These are phyloP conservation scores for Globisporangium ultimum DNA, from an alignment of 352 stramenopile species.

Conservation along the genomic window DNA sequence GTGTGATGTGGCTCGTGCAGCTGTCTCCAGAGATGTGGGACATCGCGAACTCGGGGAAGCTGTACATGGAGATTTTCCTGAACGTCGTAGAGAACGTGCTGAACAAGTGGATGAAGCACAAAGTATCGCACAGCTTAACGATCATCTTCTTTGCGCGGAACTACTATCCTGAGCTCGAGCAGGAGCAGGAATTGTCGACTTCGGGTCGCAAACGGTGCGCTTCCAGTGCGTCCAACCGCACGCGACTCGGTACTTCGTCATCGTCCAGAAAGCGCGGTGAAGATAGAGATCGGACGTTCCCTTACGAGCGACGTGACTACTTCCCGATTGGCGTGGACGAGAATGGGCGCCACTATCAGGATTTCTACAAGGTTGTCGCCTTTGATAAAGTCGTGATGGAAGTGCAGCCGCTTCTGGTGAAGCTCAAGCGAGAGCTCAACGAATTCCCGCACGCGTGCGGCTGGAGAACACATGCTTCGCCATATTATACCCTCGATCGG, in stretches of 20 bases:
- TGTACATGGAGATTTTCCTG: constrained; percentile 92
- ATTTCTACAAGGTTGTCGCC: constrained; percentile 84
- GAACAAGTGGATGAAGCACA: constrained; percentile 89
- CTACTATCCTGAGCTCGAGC: constrained; percentile 82
- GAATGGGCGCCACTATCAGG: constrained; percentile 74
- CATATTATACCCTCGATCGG: constrained; percentile 26
- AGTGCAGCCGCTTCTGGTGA: constrained; percentile 59
- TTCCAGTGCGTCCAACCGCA: constrained; percentile 10
- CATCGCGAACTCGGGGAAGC: constrained; percentile 81
- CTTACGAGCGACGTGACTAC: constrained; percentile 55
- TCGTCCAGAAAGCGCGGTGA: constrained; percentile 19
- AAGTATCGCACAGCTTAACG: constrained; percentile 90
- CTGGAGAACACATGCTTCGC: constrained; percentile 43
- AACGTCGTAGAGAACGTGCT: constrained; percentile 77
- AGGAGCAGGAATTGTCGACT: constrained; percentile 25
- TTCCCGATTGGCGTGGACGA: constrained; percentile 75
- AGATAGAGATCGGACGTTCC: constrained; percentile 52
- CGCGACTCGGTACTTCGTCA: not conserved
- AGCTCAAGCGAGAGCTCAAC: constrained; percentile 80
- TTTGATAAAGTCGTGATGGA: constrained; percentile 74
- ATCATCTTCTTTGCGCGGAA: constrained; percentile 91
- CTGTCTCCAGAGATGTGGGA: constrained; percentile 95
- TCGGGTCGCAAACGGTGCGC: constrained; percentile 8
- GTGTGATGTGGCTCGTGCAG: constrained; percentile 98
- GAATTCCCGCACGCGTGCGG: constrained; percentile 65